phyloP scores from a whole-genome alignment of 352 stramenopile species.

The Lagenidium giganteum region DNA sequence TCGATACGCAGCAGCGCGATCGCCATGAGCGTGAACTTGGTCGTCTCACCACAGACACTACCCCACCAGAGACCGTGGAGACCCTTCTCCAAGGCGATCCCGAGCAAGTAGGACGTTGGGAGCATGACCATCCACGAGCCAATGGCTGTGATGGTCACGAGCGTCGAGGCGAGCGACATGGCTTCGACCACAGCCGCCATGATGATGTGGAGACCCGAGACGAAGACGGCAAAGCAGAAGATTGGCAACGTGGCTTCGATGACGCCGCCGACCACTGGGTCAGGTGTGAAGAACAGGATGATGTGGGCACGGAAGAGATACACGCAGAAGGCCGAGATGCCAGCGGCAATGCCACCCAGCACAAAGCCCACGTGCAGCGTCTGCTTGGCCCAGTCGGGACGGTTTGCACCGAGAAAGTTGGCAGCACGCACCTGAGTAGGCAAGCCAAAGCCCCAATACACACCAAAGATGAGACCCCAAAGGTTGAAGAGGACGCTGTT shows the following conservation, averaged over 20 bases:
- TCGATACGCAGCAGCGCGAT: constrained; percentile 53
- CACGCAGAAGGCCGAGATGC: constrained; percentile 42
- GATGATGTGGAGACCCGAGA: constrained; percentile 76
- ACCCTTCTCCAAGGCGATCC: constrained; percentile 38
- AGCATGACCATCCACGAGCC: constrained; percentile 74
- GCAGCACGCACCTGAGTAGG: constrained; percentile 71
- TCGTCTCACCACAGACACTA: constrained; percentile 58
- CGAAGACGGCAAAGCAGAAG: constrained; percentile 66
- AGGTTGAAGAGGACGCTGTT: constrained; percentile 83
- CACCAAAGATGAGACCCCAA: constrained; percentile 74
- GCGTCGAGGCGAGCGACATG: constrained; percentile 68
- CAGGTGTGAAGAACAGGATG: constrained; percentile 62
- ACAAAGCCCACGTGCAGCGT: constrained; percentile 63
- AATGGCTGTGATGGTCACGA: constrained; percentile 62
- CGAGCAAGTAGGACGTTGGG: constrained; percentile 50
- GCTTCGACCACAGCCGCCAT: constrained; percentile 71
- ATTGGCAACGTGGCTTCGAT: constrained; percentile 59
- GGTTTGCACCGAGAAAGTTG: constrained; percentile 72
- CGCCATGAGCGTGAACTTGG: constrained; percentile 69
- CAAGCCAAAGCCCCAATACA: constrained; percentile 84
- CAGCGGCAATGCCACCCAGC: constrained; percentile 45
- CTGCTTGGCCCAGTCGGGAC: constrained; percentile 43
- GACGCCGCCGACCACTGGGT: constrained; percentile 34
- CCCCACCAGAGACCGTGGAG: constrained; percentile 73
- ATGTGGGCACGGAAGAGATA: constrained; percentile 43